phyloP scores from a whole-genome alignment of 148 eudicot genomes.

The Silene conica region DNA sequence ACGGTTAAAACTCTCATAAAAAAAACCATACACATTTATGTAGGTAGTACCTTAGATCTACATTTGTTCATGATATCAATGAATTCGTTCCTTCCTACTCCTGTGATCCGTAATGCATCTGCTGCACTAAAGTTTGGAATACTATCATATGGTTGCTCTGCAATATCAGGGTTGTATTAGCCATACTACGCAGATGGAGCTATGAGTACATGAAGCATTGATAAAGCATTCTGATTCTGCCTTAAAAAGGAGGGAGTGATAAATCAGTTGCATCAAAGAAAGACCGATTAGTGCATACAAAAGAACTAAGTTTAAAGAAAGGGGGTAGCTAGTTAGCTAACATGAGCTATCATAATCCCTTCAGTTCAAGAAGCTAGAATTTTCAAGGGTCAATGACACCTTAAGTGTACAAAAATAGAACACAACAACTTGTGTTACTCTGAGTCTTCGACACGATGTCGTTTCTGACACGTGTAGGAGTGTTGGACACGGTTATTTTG shows the following conservation, averaged over 20 bases:
- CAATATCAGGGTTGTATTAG: slow-evolving; percentile 19
- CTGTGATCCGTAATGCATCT: slow-evolving; percentile 89
- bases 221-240: background rate
- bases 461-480: too few relatives aligned
- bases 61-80: slow-evolving; percentile 99
- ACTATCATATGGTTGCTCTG: slow-evolving; percentile 99
- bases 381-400: background rate
- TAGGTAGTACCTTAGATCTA: slow-evolving; percentile 79
- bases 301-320: background rate
- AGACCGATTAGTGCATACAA: background rate
- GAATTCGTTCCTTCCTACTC: slow-evolving; percentile 96
- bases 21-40: slow-evolving; percentile 10
- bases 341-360: background rate
- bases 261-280: background rate
- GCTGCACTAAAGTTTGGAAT: slow-evolving; percentile 97
- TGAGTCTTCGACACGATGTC: too few relatives aligned
- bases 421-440: too few relatives aligned
- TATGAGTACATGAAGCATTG: slow-evolving; percentile 11
- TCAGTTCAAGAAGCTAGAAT: background rate
- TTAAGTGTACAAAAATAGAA: background rate
- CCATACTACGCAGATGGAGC: slow-evolving; percentile 4
- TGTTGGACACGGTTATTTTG: too few relatives aligned
- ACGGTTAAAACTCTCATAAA: background rate
- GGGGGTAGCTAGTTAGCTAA: background rate
- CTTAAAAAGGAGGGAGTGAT: background rate